phyloP scores from a whole-genome alignment of 495 filamentous ascomycete species.

The Neurospora sp. region DNA sequence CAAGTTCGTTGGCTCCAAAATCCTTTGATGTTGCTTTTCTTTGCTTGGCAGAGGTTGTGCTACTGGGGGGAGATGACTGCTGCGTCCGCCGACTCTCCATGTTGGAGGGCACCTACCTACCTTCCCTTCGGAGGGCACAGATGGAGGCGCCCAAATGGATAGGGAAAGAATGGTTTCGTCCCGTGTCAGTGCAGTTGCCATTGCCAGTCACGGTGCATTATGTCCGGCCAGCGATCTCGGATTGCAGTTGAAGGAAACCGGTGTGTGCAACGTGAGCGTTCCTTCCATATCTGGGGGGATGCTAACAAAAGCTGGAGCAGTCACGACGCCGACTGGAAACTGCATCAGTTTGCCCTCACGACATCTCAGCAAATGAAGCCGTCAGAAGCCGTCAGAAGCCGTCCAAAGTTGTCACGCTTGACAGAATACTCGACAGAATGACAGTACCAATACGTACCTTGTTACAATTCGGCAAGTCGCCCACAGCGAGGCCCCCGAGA shows the following conservation, averaged over 20 bases:
- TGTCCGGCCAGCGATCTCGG: background rate
- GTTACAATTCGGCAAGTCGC: background rate
- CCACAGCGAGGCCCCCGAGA: background rate
- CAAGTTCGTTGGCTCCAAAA: background rate
- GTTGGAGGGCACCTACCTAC: background rate
- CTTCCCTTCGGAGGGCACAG: background rate
- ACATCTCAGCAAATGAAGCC: background rate
- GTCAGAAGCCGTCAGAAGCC: background rate
- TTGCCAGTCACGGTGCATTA: background rate
- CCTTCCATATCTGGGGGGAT: background rate
- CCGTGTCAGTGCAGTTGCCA: background rate
- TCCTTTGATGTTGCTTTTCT: background rate
- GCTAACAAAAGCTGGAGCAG: background rate
- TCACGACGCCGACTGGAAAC: background rate
- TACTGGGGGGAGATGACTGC: background rate
- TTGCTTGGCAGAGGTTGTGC: background rate
- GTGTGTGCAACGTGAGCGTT: background rate
- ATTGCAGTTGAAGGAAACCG: background rate
- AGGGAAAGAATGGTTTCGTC: background rate
- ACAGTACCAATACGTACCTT: background rate
- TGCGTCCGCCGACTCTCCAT: background rate
- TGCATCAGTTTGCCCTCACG: background rate
- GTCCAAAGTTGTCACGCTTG: background rate
- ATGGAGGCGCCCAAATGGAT: background rate
- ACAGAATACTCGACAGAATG: background rate